A percentile compares a stretch with the other conserved stretches of the same genome.
These are phyloP conservation scores for Allantophomopsis cytisporea DNA, from an alignment of 2,329 filamentous ascomycete genomes.

Conservation along the genomic window DNA sequence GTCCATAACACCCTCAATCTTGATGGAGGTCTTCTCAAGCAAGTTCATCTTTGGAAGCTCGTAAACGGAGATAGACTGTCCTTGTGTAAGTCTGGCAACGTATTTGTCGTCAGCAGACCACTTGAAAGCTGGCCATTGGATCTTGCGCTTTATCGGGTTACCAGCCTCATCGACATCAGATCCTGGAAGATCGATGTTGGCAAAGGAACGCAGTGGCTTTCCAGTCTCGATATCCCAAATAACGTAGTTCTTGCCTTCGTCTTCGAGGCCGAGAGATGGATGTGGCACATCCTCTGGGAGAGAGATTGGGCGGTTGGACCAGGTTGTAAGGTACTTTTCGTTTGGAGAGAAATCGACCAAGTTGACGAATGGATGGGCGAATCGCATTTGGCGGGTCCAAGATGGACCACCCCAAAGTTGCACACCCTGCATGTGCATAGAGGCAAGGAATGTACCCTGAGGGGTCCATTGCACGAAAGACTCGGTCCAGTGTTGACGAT, in stretches of 20 bases:
- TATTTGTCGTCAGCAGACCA: constrained; percentile 98
- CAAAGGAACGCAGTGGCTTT: constrained; percentile 84
- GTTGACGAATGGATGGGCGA: constrained; percentile 91
- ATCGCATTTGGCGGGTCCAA: constrained; percentile 84
- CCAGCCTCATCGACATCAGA: constrained; percentile 45
- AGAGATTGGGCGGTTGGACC: constrained; percentile 87
- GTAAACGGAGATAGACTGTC: constrained; percentile 82
- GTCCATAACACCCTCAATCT: constrained; percentile 92
- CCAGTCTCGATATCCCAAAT: constrained; percentile 93
- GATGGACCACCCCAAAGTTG: constrained; percentile 90
- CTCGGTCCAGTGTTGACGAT: constrained; percentile 94
- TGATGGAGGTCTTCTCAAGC: constrained; percentile 81
- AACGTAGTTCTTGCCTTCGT: constrained; percentile 98
- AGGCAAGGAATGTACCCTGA: constrained; percentile 84
- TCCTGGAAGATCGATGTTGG: constrained; percentile 69
- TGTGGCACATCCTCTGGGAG: constrained; percentile 77
- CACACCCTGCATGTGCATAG: constrained; percentile 89
- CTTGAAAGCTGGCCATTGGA: constrained; percentile 98
- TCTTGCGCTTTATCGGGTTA: constrained; percentile 70
- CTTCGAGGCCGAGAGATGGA: constrained; percentile 72
- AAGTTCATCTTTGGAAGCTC: constrained; percentile 82
- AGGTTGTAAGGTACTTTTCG: constrained; percentile 90
- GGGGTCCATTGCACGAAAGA: constrained; percentile 98
- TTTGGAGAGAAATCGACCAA: constrained; percentile 88
- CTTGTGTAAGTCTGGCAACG: constrained; percentile 80